Evolutionary conservation across 163 green algal species (phyloP).

Genomic region (Volvox carteri): DNA sequence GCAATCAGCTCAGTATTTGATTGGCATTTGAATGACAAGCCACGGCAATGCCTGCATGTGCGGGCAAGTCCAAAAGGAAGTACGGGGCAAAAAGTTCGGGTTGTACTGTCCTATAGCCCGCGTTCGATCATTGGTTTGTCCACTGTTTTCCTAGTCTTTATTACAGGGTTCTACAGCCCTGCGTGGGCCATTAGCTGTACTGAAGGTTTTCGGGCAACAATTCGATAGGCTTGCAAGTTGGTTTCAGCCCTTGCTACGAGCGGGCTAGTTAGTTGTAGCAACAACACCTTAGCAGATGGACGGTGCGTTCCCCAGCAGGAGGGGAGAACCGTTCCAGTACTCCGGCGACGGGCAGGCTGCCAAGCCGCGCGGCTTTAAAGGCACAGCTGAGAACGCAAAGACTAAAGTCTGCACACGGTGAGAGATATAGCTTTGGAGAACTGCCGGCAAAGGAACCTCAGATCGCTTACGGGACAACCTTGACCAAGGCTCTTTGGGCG

Average conservation of each 20-base stretch:
- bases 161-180: too few relatives aligned
- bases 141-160: neutral
- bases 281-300: conserved; percentile 29
- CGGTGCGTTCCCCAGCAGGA: conserved; percentile 45
- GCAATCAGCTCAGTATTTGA: too few relatives aligned
- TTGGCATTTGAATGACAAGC: too few relatives aligned
- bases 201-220: neutral
- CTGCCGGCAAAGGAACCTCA: neutral
- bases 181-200: conserved; percentile 3
- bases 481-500: conserved; percentile 13
- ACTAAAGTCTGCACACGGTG: conserved; percentile 85
- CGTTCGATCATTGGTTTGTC: neutral
- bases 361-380: conserved; percentile 72
- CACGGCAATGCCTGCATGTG: too few relatives aligned
- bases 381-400: conserved; percentile 85
- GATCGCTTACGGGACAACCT: conserved; percentile 16
- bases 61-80: neutral
- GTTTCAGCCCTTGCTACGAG: neutral
- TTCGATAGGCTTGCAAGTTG: neutral
- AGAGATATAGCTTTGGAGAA: conserved; percentile 12
- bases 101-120: neutral
- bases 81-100: neutral
- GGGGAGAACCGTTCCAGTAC: conserved; percentile 29
- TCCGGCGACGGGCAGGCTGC: conserved; percentile 19
- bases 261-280: conserved; percentile 10